phyloP scores from a whole-genome alignment of 257 asterid species.

The Gentiana straminea region DNA sequence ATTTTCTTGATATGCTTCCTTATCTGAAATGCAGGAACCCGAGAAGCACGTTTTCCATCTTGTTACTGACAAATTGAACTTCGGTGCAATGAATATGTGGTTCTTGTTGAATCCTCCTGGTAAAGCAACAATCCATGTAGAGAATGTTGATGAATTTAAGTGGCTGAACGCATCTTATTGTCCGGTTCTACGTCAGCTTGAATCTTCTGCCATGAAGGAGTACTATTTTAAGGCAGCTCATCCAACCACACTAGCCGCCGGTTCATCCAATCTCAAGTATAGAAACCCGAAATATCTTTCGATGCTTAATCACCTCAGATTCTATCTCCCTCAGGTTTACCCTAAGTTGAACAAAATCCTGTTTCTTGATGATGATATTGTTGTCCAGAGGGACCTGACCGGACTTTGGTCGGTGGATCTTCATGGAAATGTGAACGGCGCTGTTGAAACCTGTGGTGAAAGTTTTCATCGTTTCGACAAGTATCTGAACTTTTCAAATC shows the following conservation, averaged over 20 bases:
- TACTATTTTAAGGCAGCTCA: constrained; percentile 96
- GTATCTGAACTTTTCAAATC: constrained; percentile 92
- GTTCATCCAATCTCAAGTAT: constrained; percentile 91
- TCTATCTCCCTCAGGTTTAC: constrained; percentile 92
- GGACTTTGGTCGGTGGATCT: constrained; percentile 86
- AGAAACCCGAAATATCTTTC: constrained; percentile 97
- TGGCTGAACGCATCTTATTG: constrained; percentile 97
- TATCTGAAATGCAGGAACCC: constrained; percentile 65
- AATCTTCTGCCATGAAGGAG: constrained; percentile 96
- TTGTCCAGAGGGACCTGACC: constrained; percentile 96
- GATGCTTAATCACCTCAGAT: constrained; percentile 95
- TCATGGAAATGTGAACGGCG: constrained; percentile 91
- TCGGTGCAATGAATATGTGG: constrained; percentile 99
- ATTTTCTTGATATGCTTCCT: neutral
- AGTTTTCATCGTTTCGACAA: constrained; percentile 96
- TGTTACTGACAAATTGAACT: constrained; percentile 93
- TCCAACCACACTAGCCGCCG: constrained; percentile 79
- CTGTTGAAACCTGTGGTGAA: constrained; percentile 97
- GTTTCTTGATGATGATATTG: constrained; percentile 96
- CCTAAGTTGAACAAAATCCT: constrained; percentile 92
- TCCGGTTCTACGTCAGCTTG: constrained; percentile 82
- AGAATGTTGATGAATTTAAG: constrained; percentile 91
- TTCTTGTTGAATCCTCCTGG: constrained; percentile 97
- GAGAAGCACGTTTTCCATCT: constrained; percentile 95
- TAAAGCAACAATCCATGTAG: constrained; percentile 91